Evolutionary conservation across 768 basidiomycete species (phyloP).

Genomic region (Strobilomyces confusus): DNA sequence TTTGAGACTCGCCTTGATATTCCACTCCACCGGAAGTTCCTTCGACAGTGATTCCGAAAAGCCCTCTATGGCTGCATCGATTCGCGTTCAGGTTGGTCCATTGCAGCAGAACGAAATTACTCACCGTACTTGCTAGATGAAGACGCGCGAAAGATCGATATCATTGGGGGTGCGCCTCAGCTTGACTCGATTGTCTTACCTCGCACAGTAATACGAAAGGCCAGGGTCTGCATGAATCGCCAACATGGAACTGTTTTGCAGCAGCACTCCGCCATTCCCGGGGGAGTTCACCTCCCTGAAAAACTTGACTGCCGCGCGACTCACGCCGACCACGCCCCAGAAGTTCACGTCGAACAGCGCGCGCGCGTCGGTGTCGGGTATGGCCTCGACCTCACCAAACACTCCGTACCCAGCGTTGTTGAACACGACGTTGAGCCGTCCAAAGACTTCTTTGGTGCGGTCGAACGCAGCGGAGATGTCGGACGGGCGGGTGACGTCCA

Average conservation of each 20-base stretch:
- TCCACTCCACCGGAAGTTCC: conserved; percentile 16
- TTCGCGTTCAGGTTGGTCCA: background rate
- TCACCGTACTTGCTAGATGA: conserved; percentile 13
- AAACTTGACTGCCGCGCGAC: conserved; percentile 22
- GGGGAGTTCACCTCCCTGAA: conserved; percentile 34
- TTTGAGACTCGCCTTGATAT: conserved; percentile 12
- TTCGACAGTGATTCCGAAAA: conserved; percentile 6
- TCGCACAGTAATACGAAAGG: conserved; percentile 10
- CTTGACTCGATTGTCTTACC: background rate
- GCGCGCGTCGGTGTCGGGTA: conserved; percentile 28
- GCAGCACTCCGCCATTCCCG: conserved; percentile 8
- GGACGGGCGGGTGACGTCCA: conserved; percentile 35
- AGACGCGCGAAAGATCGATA: background rate
- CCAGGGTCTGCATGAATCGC: conserved; percentile 4
- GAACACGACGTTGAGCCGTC: conserved; percentile 41
- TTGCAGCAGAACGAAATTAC: background rate
- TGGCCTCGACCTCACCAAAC: conserved; percentile 33
- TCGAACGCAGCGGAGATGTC: conserved; percentile 35
- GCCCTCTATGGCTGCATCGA: conserved; percentile 10
- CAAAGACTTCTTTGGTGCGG: conserved; percentile 30
- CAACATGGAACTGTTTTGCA: conserved; percentile 12
- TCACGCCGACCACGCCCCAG: conserved; percentile 15
- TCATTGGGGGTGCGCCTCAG: background rate
- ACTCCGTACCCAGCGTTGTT: conserved; percentile 37
- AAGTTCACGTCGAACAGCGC: conserved; percentile 34